Evolutionary conservation across 2,329 filamentous ascomycete species (phyloP), one percentile per base, ranked within the genome.

Genomic region (Penicillium sclerotiorum): DNA sequence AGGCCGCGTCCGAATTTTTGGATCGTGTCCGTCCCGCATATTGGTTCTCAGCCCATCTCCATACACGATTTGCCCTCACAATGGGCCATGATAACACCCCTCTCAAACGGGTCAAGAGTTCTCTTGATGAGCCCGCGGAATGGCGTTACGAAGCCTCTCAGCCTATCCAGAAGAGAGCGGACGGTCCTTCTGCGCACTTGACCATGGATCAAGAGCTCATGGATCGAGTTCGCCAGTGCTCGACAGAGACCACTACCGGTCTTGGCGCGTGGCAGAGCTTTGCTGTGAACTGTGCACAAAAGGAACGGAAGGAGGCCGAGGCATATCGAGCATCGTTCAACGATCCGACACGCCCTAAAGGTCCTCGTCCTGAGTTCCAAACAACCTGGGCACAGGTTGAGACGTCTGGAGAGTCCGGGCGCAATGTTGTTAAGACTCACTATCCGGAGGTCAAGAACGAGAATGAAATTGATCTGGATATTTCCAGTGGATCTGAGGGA

Each of bases 41-140:
- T 67, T 99, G 94, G 94, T 96, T 97, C 67, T 87, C 89, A 30
- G 94, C 92, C 2, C 94, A 99, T 71, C 73, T 97, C 73, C 94
- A 99, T 71, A 86, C 88, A 75, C 95, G 93, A 66, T 97, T 88
- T 67, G 73, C 86, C 1, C 94, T 92, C 1, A 53, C 78, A 1
- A 70, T 85, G 40, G 63, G 78, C 5, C 77, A 85, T 54, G 67
- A 70, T 13, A 62, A 40, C 8, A 35, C 20, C 2, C 12, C n/a
- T 5, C 40, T 53, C 2, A 27, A 21, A 3, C 38, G 43, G 33
- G 13, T 22, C 4, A 20, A 25, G 2, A 22, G 18, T 2, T 23
- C 17, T 11, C 13, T 8, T 5, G 38, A 37, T 8, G 27, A 57
- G 28, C 54, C 54, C 7, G 13, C 18, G 12, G 51, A 28, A 11